These are phyloP conservation scores for Fusarium sp. DNA, from an alignment of 2,329 filamentous ascomycete genomes.

Conservation along the genomic window DNA sequence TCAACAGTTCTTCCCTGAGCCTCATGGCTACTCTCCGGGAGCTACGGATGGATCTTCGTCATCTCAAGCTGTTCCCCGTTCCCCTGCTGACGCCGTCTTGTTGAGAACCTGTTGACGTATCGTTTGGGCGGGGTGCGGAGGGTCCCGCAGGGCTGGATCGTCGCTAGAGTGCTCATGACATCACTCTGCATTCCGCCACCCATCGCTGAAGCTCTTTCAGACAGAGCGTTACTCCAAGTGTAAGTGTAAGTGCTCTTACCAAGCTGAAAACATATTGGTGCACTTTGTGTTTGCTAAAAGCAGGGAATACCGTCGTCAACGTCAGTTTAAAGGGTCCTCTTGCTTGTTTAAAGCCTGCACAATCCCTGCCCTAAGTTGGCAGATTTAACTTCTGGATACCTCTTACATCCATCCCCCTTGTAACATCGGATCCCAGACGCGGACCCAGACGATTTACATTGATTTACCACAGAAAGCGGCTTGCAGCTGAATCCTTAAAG, in stretches of 20 bases:
- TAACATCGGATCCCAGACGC: conserved; percentile 21
- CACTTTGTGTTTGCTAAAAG: conserved; percentile 33
- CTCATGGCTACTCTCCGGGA: conserved; percentile 21
- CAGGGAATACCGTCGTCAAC: conserved; percentile 48
- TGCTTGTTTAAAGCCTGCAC: conserved; percentile 45
- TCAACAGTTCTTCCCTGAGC: conserved; percentile 11
- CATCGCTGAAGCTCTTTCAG: conserved; percentile 20
- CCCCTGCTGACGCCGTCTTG: background rate
- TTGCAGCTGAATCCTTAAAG: conserved; percentile 28
- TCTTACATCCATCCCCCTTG: conserved; percentile 37
- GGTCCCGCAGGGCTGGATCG: conserved; percentile 40
- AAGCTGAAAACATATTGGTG: conserved; percentile 25
- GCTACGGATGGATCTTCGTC: conserved; percentile 36
- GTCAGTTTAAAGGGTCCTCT: conserved; percentile 40
- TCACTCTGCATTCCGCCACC: conserved; percentile 54
- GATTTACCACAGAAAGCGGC: conserved; percentile 19
- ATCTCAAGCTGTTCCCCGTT: background rate
- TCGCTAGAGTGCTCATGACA: conserved; percentile 51
- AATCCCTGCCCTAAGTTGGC: conserved; percentile 41
- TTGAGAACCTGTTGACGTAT: conserved; percentile 35
- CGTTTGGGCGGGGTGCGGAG: conserved; percentile 39
- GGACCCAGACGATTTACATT: conserved; percentile 36
- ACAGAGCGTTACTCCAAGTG: conserved; percentile 30
- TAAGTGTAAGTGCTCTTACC: conserved; percentile 16
- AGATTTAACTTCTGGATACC: conserved; percentile 20